A percentile compares a stretch with the other conserved stretches of the same genome.
Evolutionary conservation across 2,329 filamentous ascomycete species (phyloP).

Genomic region (Aspergillus vadensis): DNA sequence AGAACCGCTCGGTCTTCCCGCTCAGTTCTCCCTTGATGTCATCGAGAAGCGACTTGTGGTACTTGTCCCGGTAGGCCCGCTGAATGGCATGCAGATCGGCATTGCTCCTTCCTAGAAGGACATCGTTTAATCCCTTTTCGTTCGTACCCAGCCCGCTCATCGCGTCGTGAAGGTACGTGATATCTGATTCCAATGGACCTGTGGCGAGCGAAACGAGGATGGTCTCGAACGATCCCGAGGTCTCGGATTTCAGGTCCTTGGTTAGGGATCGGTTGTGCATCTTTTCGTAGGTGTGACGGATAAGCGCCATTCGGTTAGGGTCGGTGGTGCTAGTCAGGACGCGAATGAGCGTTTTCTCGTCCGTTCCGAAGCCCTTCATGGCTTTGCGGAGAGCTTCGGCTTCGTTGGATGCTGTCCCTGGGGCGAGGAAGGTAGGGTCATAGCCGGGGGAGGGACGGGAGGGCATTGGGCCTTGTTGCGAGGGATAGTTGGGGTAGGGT

Average conservation of each 20-base stretch:
- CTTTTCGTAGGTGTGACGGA: slow-evolving; percentile 65
- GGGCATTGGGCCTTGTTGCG: slow-evolving; percentile 30
- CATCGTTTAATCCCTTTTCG: slow-evolving; percentile 74
- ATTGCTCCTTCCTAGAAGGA: slow-evolving; percentile 74
- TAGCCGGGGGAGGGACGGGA: slow-evolving; percentile 71
- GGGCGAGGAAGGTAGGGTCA: slow-evolving; percentile 62
- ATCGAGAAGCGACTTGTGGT: slow-evolving; percentile 64
- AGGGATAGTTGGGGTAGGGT: neutral
- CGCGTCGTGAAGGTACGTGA: slow-evolving; percentile 61
- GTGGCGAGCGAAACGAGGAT: slow-evolving; percentile 69
- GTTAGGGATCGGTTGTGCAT: slow-evolving; percentile 66
- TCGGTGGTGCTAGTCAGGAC: slow-evolving; percentile 66
- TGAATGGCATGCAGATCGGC: slow-evolving; percentile 81
- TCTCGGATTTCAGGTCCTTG: slow-evolving; percentile 72
- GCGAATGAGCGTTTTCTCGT: slow-evolving; percentile 62
- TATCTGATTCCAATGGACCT: slow-evolving; percentile 75
- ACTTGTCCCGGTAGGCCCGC: slow-evolving; percentile 66
- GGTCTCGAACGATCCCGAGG: slow-evolving; percentile 68
- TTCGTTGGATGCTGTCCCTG: slow-evolving; percentile 61
- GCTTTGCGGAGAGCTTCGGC: slow-evolving; percentile 69
- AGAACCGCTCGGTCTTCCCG: slow-evolving; percentile 78
- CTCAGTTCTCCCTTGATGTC: slow-evolving; percentile 72
- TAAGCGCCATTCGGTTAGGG: slow-evolving; percentile 67
- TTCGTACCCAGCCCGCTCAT: slow-evolving; percentile 69
- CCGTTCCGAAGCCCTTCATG: slow-evolving; percentile 67